Percentiles rank a stretch among this genome's conserved stretches.
These are phyloP conservation scores for Pleurotus tuber-regium DNA, from an alignment of 768 basidiomycete genomes.

Conservation along the genomic window DNA sequence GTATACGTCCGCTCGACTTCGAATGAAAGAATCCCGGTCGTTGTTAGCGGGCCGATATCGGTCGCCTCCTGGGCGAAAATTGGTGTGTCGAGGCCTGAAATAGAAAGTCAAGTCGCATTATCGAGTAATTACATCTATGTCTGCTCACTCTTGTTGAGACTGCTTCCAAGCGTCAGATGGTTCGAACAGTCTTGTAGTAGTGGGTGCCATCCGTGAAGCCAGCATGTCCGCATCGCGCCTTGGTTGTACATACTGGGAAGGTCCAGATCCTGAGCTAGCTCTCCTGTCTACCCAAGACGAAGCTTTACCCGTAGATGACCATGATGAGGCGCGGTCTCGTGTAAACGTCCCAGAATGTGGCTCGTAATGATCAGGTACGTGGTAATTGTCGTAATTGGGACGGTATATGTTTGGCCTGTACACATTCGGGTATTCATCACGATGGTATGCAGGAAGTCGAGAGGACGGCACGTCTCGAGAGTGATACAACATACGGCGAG, in stretches of 20 bases:
- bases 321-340: slow-evolving; percentile 4
- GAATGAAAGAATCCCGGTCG: slow-evolving; percentile 37
- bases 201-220: slow-evolving; percentile 17
- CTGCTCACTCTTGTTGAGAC: slow-evolving; percentile 38
- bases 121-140: not conserved
- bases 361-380: slow-evolving; percentile 8
- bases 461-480: slow-evolving; percentile 49
- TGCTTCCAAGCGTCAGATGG: slow-evolving; percentile 74
- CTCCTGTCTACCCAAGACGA: not conserved
- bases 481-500: slow-evolving; percentile 5
- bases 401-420: slow-evolving; percentile 6
- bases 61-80: slow-evolving; percentile 41
- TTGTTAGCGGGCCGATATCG: slow-evolving; percentile 48
- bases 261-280: slow-evolving; percentile 1
- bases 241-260: not conserved
- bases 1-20: slow-evolving; percentile 43
- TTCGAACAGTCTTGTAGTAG: slow-evolving; percentile 59
- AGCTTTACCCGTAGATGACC: slow-evolving; percentile 4
- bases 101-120: too few relatives aligned
- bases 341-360: not conserved
- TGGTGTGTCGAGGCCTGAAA: too few relatives aligned
- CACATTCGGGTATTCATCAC: not conserved
- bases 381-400: slow-evolving; percentile 1
- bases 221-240: slow-evolving; percentile 4
- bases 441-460: slow-evolving; percentile 13